These are phyloP conservation scores for Lupinus albus DNA, from an alignment of 306 rosid genomes.

Conservation along the genomic window DNA sequence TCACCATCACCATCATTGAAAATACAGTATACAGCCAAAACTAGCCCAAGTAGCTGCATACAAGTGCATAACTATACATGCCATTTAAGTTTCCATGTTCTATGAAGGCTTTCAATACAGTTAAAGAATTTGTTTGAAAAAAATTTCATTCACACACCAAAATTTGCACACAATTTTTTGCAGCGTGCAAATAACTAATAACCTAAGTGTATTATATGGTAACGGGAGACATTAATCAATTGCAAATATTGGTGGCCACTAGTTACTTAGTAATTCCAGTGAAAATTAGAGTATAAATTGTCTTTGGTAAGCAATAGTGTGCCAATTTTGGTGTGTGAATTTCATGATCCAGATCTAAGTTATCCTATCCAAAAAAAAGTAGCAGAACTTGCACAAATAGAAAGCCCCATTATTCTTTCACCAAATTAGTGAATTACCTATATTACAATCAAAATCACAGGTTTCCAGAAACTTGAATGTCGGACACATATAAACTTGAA, in stretches of 20 bases:
- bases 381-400: slow-evolving; percentile 5
- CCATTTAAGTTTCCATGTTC: not conserved
- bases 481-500: not conserved
- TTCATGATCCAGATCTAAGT: not conserved
- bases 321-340: not conserved
- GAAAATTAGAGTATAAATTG: not conserved
- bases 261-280: no score
- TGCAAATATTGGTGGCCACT: not conserved
- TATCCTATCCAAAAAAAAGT: not conserved
- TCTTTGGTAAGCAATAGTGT: not conserved
- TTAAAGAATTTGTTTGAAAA: no score
- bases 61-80: not conserved
- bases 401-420: slow-evolving; percentile 4
- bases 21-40: slow-evolving; percentile 21
- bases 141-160: not conserved
- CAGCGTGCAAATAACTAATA: not conserved
- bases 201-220: not conserved
- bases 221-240: not conserved
- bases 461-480: slow-evolving; percentile 3
- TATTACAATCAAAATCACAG: not conserved
- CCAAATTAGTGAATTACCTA: not conserved
- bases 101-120: not conserved
- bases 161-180: not conserved
- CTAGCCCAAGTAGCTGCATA: not conserved
- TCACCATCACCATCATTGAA: not conserved